Base-by-base conservation (phyloP, 2,329 filamentous ascomycete species). In the Clonostachys solani region DNA sequence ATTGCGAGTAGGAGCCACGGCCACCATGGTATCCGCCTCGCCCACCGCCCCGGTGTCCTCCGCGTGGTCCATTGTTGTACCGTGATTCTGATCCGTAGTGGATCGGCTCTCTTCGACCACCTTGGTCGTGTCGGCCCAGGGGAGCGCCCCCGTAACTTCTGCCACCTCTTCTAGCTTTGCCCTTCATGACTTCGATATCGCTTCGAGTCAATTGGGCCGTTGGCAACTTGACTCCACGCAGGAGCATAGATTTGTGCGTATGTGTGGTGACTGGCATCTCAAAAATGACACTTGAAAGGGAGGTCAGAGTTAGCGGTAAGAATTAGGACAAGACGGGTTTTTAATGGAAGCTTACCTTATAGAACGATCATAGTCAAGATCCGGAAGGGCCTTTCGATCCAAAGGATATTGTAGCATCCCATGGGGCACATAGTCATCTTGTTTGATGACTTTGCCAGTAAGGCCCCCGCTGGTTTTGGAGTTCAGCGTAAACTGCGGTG, bases 191-290 rank as follows among this genome's bases (percentile, higher is more conserved):
- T 53, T 92, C 86, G 46, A 92, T 82, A 59, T 96, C 92, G 49
- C 79, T 80, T 34, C 81, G 77, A 48, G 88, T 87, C 2, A 99
- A 79, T 10, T 83, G 86, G 2, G 89, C 82, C 3, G 77, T 69
- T 5, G 87, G 82, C 48, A 92, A 77, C 56, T 86, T 83, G 37
- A 92, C 84, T 12, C 94, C 94, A 4, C 90, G 85, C 35, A 99
- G 77, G 13, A 99, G 78, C 87, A 96, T 95, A 6, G 92, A 96
- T 63, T 96, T 96, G 69, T 99, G 94, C 5, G 82, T 73, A 56
- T 89, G 80, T 10, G 74, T 75, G 16, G 81, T 82, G 38, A 78
- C 74, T 1, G 92, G 92, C 68, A 96, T 87, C 41, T 90, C 83
- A 62, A 95, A 99, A 59, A 88, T 74, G 12, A 97, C 91, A 60